Conservation (phyloP, 2,329 filamentous ascomycete species). For the Aspergillus fischeri region DNA sequence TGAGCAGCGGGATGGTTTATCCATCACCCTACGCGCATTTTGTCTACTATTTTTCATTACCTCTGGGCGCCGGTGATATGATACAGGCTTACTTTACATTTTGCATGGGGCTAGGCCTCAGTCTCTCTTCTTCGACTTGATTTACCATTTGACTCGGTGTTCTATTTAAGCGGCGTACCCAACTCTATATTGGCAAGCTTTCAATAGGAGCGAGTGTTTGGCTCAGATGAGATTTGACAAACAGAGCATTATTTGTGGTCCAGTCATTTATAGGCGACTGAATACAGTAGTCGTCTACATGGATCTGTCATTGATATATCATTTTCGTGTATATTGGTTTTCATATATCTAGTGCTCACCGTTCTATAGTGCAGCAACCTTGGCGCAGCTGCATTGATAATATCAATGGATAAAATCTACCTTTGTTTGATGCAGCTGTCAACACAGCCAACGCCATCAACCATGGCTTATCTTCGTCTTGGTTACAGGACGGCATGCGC, state of each 20-base stretch:
- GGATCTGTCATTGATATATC: background rate
- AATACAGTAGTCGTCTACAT: background rate
- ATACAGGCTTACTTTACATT: slow-evolving; percentile 21
- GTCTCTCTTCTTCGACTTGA: slow-evolving; percentile 5
- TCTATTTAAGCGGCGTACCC: background rate
- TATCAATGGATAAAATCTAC: background rate
- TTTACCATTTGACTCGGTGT: background rate
- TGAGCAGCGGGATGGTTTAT: slow-evolving; percentile 11
- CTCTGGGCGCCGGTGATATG: slow-evolving; percentile 24
- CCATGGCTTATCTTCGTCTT: too few relatives aligned
- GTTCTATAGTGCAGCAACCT: background rate
- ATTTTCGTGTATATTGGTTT: background rate
- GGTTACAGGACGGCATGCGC: too few relatives aligned
- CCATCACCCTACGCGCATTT: slow-evolving; percentile 6
- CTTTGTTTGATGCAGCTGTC: background rate
- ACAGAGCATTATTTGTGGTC: too few relatives aligned
- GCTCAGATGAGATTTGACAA: too few relatives aligned
- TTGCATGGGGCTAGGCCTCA: slow-evolving; percentile 10
- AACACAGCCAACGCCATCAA: background rate
- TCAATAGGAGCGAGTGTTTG: background rate
- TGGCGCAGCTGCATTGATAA: background rate
- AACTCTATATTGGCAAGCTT: background rate
- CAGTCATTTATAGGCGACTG: background rate
- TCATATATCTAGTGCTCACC: too few relatives aligned
- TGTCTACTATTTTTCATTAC: slow-evolving; percentile 19